These are phyloP conservation scores for Mortierella antarctica DNA, from an alignment of 192 early-diverging fungal species.

Conservation along the genomic window DNA sequence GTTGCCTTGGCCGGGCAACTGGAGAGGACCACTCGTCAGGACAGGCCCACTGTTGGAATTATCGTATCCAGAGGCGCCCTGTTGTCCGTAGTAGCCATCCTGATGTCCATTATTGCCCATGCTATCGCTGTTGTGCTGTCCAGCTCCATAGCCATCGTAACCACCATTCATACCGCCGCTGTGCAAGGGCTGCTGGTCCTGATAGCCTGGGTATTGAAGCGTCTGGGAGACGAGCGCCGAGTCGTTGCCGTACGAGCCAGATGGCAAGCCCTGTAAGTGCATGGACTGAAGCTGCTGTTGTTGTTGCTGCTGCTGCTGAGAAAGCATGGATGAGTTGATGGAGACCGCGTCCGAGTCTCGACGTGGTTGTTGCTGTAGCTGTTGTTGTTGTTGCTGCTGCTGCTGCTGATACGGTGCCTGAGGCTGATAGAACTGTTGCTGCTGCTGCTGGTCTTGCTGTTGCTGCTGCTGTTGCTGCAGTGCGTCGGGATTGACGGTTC, in stretches of 20 bases:
- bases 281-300: constrained; percentile 8
- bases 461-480: constrained; percentile 14
- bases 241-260: not conserved
- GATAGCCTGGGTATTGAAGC: constrained; percentile 8
- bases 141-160: constrained; percentile 2
- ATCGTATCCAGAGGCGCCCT: not conserved
- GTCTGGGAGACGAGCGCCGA: constrained; percentile 4
- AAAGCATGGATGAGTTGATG: constrained; percentile 6
- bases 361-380: constrained; percentile 8
- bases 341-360: constrained; percentile 16
- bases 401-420: constrained; percentile 11
- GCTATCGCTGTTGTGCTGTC: not conserved
- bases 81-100: not conserved
- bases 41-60: constrained; percentile 3
- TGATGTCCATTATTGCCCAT: not conserved
- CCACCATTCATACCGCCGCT: not conserved
- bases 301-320: constrained; percentile 6
- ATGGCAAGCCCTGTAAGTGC: constrained; percentile 1
- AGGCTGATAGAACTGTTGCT: constrained; percentile 2
- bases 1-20: constrained; percentile 18
- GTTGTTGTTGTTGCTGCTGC: constrained; percentile 15
- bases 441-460: constrained; percentile 16
- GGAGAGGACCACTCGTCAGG: constrained; percentile 11
- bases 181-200: constrained; percentile 1
- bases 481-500: constrained; percentile 27